Base-by-base conservation (phyloP, 2,329 filamentous ascomycete species). In the Nothophoma quercina region DNA sequence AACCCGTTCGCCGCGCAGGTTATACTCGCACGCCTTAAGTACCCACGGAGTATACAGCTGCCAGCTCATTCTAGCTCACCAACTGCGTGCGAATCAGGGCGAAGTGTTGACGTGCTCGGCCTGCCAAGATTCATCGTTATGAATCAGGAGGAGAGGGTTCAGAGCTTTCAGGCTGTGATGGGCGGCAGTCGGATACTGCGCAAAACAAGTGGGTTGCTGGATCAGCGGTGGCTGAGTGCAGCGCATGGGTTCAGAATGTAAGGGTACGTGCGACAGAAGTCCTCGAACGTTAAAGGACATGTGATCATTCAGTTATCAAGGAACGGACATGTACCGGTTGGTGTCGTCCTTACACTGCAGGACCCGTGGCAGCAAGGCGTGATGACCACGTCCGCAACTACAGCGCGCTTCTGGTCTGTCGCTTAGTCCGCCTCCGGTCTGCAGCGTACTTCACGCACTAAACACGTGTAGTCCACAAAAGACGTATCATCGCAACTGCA, bases 1-100 rank as follows among this genome's bases (percentile, higher is more conserved):
- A 92, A 93, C 70, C 81, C 84, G 0, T 91, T 85, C 67, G 88
- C 88, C 2, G 89, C 89, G 2, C 88, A 91, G 67, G 77, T 79
- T 8, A 77, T 91, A 1, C 73, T 90, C 26, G 75, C 74, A 1
- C 68, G 70, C 4, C 63, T 73, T 43, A 70, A 68, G 33, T 59
- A 6, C 59, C 64, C 1, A 35, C 57, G 8, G n/a, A 29, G 57
- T 3, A 35, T 64, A 7, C 22, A 47, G 2, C 19, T 63, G 18
- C 47, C 59, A 10, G 12, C 46, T 6, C 5, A 12, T 1, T 46
- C 52, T 7, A 53, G 44, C 18, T 56, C 58, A 4, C 46, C 56
- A 4, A 19, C 40, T 26, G 2, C 33, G 0, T 25, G 29, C 8
- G 25, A 34, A 2, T 12, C 15, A 10, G 25, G 33, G 1, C 33